These are phyloP conservation scores for Erodium trifolium DNA, from an alignment of 441 rosid genomes.

Conservation along the genomic window DNA sequence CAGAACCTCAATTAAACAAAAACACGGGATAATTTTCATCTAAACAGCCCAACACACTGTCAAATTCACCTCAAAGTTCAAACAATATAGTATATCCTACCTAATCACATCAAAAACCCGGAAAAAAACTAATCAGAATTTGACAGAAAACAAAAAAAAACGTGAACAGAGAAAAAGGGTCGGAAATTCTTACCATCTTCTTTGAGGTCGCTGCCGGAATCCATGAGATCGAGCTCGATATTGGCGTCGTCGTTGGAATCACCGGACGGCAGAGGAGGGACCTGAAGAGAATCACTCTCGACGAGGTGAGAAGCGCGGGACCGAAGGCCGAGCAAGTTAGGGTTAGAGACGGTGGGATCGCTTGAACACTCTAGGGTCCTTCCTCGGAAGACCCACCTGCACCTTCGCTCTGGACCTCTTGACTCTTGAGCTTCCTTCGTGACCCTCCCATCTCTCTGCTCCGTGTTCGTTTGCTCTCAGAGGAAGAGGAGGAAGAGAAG, in stretches of 20 bases:
- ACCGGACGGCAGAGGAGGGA: slow-evolving; percentile 35
- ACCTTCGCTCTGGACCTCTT: slow-evolving; percentile 23
- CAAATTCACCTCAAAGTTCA: neutral
- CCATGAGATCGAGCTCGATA: slow-evolving; percentile 46
- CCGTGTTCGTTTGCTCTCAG: neutral
- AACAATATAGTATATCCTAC: neutral
- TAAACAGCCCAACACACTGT: too few relatives aligned
- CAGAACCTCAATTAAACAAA: too few relatives aligned
- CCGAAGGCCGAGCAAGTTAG: slow-evolving; percentile 67
- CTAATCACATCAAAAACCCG: neutral
- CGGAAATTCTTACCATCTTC: slow-evolving; percentile 60
- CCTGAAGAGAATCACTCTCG: slow-evolving; percentile 58
- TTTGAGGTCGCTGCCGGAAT: slow-evolving; percentile 84
- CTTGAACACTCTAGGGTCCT: slow-evolving; percentile 23
- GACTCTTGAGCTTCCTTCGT: slow-evolving; percentile 23
- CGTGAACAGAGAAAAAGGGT: neutral
- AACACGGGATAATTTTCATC: too few relatives aligned
- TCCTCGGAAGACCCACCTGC: slow-evolving; percentile 25
- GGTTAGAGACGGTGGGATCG: slow-evolving; percentile 56
- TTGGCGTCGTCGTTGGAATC: slow-evolving; percentile 16
- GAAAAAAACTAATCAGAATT: neutral
- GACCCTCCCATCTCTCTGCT: slow-evolving; percentile 22
- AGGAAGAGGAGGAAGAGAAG: too few relatives aligned
- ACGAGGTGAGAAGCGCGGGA: slow-evolving; percentile 63
- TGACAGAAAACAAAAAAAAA: neutral